Evolutionary conservation across 2,329 filamentous ascomycete genomes (phyloP), one percentile per base, ranked within the genome.

Genomic region (Rutstroemia sp.): DNA sequence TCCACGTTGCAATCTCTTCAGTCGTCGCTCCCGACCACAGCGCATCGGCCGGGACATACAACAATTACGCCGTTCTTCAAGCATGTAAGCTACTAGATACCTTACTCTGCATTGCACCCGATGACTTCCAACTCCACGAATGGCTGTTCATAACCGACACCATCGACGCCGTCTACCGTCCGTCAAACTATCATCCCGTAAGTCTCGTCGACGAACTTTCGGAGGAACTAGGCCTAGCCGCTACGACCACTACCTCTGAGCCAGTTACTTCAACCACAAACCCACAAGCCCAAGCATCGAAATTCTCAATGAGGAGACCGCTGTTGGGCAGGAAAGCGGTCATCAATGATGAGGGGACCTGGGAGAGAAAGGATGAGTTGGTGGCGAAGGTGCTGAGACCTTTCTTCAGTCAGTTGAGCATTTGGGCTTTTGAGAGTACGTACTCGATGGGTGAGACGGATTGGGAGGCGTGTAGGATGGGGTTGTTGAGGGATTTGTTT

Each of bases 121-220:
- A 99, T 64, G 94, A 99, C 70, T 99, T 97, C 73, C 94, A 97
- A 71, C 81, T 97, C n/a, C 87, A 95, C 66, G 90, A 96, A 75
- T 99, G 94, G 94, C 82, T 97, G 4, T 99, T 96, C 71, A 86
- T 99, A 55, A 95, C 91, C 1, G 94, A 99, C 71, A 97, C 92
- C 14, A 92, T 96, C 61, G 94, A 99, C 66, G 92, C 94, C 1
- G 88, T 99, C 37, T 95, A 99, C 72, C 84, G 88, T 12, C 85
- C 89, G 0, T 73, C 82, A 14, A 75, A 77, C 51, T 86, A 86
- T 73, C 79, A 84, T 58, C 80, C 89, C 1, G 75, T 88, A 2
- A 89, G 89, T 2, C 79, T 97, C 5, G 87, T 88, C 0, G 94
- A 97, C 64, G 88, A 94, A 65, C 77, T 96, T 8, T 87, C 89